Evolutionary conservation across 2,329 filamentous ascomycete species (phyloP).

Genomic region (Didymella pinodella): DNA sequence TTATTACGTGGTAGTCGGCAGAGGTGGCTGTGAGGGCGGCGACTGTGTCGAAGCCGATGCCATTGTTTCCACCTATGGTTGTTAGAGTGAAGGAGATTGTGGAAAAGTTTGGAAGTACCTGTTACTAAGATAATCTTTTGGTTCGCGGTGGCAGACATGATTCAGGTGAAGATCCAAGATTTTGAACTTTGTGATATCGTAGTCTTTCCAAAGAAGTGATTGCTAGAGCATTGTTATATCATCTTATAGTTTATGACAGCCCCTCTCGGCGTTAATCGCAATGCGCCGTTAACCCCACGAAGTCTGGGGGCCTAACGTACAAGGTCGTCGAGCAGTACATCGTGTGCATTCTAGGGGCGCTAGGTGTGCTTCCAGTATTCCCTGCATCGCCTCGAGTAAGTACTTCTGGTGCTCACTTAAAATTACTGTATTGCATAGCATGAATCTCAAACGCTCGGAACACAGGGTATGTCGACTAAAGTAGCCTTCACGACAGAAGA

Average conservation of each 20-base stretch:
- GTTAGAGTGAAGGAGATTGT: not conserved
- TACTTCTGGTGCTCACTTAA: not conserved
- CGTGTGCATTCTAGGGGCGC: not conserved
- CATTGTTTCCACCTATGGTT: conserved; percentile 47
- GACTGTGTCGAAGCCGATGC: conserved; percentile 56
- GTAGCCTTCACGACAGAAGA: no score
- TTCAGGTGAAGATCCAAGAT: not conserved
- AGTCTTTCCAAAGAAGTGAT: not conserved
- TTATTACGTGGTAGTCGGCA: conserved; percentile 19
- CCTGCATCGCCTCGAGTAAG: not conserved
- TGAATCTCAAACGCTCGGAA: no score
- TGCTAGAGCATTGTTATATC: not conserved
- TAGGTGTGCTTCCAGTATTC: not conserved
- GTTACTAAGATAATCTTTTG: conserved; percentile 49
- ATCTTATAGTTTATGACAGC: not conserved
- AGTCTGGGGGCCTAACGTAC: not conserved
- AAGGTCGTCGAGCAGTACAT: not conserved
- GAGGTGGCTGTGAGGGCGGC: conserved; percentile 51
- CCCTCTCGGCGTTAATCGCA: not conserved
- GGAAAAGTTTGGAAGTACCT: conserved; percentile 25
- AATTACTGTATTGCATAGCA: no score
- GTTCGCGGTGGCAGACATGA: not conserved
- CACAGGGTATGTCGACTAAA: no score
- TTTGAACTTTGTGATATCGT: no score
- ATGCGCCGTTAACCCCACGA: not conserved